Base-by-base conservation (phyloP, 2,329 filamentous ascomycete species). In the Fusarium coicis region DNA sequence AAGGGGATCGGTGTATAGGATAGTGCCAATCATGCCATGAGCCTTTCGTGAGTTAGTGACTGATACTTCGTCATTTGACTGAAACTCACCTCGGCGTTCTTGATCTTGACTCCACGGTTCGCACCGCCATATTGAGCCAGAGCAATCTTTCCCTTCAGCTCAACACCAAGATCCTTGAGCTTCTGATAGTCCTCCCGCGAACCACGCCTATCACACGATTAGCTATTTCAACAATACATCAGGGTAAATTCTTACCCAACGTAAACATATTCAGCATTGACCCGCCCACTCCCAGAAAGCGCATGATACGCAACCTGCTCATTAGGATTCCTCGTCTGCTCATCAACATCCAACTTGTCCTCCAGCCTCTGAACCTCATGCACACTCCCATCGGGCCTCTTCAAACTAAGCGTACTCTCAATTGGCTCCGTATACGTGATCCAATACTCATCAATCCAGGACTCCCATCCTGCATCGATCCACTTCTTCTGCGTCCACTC, bases 401-500 rank as follows among this genome's bases (percentile, higher is more conserved):
- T 73, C 15, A 75, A n/a, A 8, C 32, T 73, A 2, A 75, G 37
- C 1, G 72, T 73, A n/a, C 66, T 75, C 30, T 75, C 72, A 12
- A 68, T 68, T 0, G 73, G 73, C 0, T 74, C 73, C 2, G 72
- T 75, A 2, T 74, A 75, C 23, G 60, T 73, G 3, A 74, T 73
- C 69, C 70, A 74, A 19, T 75, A 75, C 50, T 75, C 73, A 5
- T 67, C 66, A 5, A 75, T 74, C 61, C 69, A 73, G 0, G 72
- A 73, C 5, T 74, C 72, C 69, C 73, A 75, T 1, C 73, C 72
- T 3, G 52, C 30, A 7, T 73, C 70, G 1, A 59, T 73, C 73
- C 73, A 75, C 4, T 75, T 73, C 14, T 71, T 46, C 52, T 73
- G 70, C 5, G 72, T 74, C 73, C 73, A 75, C 5, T 73, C 73